phyloP scores from a whole-genome alignment of 2,329 filamentous ascomycete genomes.

The Aspergillus sp. region DNA sequence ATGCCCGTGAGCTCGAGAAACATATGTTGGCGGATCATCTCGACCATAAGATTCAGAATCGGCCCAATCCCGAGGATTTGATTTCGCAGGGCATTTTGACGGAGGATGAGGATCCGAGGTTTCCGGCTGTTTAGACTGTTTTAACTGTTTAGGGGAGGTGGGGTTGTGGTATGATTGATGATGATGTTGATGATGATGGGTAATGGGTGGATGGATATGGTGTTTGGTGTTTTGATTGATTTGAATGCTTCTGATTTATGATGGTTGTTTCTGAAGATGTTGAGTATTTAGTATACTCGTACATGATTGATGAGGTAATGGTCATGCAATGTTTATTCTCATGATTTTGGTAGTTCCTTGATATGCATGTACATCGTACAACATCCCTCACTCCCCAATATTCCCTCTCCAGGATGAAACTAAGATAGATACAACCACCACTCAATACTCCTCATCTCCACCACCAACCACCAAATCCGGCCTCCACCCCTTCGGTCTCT shows the following conservation, averaged over 20 bases:
- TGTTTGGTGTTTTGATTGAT: background rate
- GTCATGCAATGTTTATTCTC: background rate
- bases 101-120: slow-evolving; percentile 57
- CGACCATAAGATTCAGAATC: slow-evolving; percentile 80
- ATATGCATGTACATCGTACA: background rate
- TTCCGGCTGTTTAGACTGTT: slow-evolving; percentile 10
- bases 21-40: slow-evolving; percentile 85
- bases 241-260: background rate
- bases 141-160: slow-evolving; percentile 2
- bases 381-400: too few relatives aligned
- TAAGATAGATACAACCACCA: too few relatives aligned
- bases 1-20: slow-evolving; percentile 81
- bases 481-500: slow-evolving; percentile 88
- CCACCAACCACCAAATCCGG: slow-evolving; percentile 66
- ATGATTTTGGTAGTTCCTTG: background rate
- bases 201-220: background rate
- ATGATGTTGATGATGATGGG: background rate
- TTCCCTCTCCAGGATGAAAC: accelerated
- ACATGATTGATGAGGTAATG: background rate
- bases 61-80: slow-evolving; percentile 74
- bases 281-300: too few relatives aligned
- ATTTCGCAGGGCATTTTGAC: slow-evolving; percentile 78
- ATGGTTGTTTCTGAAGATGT: background rate
- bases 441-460: slow-evolving; percentile 43
- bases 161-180: background rate